Base-by-base conservation (phyloP, 2,329 filamentous ascomycete genomes). In the Colletotrichum sansevieriae region DNA sequence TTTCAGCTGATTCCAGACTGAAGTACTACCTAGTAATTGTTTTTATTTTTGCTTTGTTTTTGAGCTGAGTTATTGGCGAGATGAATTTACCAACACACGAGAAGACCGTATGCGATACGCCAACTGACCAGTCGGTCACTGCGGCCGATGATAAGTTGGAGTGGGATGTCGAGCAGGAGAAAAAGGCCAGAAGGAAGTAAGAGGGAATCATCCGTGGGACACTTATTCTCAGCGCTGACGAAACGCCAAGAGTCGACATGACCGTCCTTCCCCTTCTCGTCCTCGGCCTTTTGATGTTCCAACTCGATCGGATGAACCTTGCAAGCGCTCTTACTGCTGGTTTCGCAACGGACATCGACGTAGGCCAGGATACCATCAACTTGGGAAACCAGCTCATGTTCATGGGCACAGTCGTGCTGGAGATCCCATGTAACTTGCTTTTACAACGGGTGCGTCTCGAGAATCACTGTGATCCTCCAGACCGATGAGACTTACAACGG, bases 311-410 rank as follows among this genome's bases (percentile, higher is more conserved):
- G 29, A 86, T 84, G 78, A 86, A 87, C 65, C 77, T 86, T 8
- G 83, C 82, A 15, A 85, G 83, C 69, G 84, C 84, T 8, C 74
- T 86, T 0, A 87, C 84, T 0, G 83, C 79, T 4, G 82, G 82
- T 0, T 84, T 86, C 52, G 81, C 82, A 1, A 73, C 75, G 3
- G 78, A 81, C 41, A 82, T 85, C 35, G 67, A 72, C 0, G 77
- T 86, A 7, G 75, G 77, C 39, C 83, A 85, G 68, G 78, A 80
- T 22, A 84, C 81, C 0, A 81, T 87, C 67, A 87, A 87, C 60
- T 73, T 86, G 0, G 84, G 85, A 0, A 86, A 87, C 64, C 84
- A 86, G 70, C 73, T 87, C 9, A 84, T 87, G 83, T 86, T 84
- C 68, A 75, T 84, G 37, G 83, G 83, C 0, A 84, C 84, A 9